Percentiles rank a stretch among this genome's conserved stretches.
These are phyloP conservation scores for Niveomyces coronatus DNA, from an alignment of 2,329 filamentous ascomycete species.

Conservation along the genomic window DNA sequence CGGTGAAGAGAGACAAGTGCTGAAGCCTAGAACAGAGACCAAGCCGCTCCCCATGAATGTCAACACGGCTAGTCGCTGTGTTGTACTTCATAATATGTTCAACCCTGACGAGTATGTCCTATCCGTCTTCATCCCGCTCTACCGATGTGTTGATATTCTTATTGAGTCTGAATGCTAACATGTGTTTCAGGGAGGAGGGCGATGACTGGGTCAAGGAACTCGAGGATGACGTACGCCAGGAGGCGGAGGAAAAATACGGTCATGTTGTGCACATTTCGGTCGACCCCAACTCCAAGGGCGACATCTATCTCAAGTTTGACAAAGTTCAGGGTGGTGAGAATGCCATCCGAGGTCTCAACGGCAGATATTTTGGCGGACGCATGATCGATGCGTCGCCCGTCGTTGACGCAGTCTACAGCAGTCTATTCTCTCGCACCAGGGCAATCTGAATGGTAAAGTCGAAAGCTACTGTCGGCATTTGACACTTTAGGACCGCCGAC, in stretches of 20 bases:
- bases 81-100: slow-evolving; percentile 93
- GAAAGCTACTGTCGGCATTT: slow-evolving; percentile 5
- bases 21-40: slow-evolving; percentile 68
- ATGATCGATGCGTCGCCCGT: slow-evolving; percentile 93
- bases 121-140: no score
- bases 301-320: slow-evolving; percentile 98
- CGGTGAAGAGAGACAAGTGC: slow-evolving; percentile 59
- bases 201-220: slow-evolving; percentile 87
- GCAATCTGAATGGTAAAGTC: slow-evolving; percentile 50
- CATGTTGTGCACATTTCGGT: slow-evolving; percentile 94
- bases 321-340: slow-evolving; percentile 92
- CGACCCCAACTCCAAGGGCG: slow-evolving; percentile 86
- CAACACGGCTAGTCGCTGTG: slow-evolving; percentile 86
- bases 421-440: slow-evolving; percentile 80
- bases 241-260: slow-evolving; percentile 93
- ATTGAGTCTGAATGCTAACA: slow-evolving; percentile 27
- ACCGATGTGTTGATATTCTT: background rate
- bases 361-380: slow-evolving; percentile 85
- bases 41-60: slow-evolving; percentile 76
- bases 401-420: slow-evolving; percentile 98
- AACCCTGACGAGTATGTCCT: slow-evolving; percentile 73
- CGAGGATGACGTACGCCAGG: slow-evolving; percentile 82
- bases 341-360: slow-evolving; percentile 94
- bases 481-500: slow-evolving; percentile 7
- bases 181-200: slow-evolving; percentile 61